Conservation (phyloP, 345 rosid species). For the Clarkia xantiana region DNA sequence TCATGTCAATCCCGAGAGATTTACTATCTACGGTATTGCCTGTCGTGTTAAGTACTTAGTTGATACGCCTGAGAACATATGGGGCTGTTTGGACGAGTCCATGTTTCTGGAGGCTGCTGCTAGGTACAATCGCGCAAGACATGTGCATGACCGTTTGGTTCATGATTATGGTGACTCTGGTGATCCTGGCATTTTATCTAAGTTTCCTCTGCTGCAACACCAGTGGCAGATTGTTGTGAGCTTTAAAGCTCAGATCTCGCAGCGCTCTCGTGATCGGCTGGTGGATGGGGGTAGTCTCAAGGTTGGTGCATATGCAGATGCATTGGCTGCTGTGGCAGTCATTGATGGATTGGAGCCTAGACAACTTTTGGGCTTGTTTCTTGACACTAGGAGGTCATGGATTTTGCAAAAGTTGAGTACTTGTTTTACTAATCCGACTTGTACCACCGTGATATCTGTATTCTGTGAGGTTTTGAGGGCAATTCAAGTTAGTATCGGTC, state of each 20-base stretch:
- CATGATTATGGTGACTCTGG: conserved; percentile 23
- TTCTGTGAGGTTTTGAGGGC: conserved; percentile 64
- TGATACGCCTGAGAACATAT: conserved; percentile 86
- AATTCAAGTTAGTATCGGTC: conserved; percentile 74
- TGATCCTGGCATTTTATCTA: conserved; percentile 43
- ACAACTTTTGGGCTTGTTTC: conserved; percentile 54
- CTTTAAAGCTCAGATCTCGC: conserved; percentile 88
- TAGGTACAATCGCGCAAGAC: conserved; percentile 69
- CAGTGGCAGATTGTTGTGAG: conserved; percentile 98
- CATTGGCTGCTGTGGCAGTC: conserved; percentile 72
- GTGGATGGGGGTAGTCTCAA: conserved; percentile 44
- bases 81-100: conserved; percentile 90
- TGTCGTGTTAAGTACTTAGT: conserved; percentile 87
- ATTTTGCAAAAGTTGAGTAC: conserved; percentile 48
- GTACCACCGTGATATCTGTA: conserved; percentile 30
- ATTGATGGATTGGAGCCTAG: conserved; percentile 69
- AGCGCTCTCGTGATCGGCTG: conserved; percentile 76
- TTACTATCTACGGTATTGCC: conserved; percentile 53
- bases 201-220: conserved; percentile 79
- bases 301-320: conserved; percentile 62
- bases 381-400: conserved; percentile 74
- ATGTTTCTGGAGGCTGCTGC: conserved; percentile 83
- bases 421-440: conserved; percentile 24
- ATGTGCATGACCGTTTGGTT: conserved; percentile 44
- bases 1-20: conserved; percentile 16